Evolutionary conservation across 2,329 filamentous ascomycete species (phyloP), one percentile per base, ranked within the genome.

Genomic region (Cladosporium halotolerans): DNA sequence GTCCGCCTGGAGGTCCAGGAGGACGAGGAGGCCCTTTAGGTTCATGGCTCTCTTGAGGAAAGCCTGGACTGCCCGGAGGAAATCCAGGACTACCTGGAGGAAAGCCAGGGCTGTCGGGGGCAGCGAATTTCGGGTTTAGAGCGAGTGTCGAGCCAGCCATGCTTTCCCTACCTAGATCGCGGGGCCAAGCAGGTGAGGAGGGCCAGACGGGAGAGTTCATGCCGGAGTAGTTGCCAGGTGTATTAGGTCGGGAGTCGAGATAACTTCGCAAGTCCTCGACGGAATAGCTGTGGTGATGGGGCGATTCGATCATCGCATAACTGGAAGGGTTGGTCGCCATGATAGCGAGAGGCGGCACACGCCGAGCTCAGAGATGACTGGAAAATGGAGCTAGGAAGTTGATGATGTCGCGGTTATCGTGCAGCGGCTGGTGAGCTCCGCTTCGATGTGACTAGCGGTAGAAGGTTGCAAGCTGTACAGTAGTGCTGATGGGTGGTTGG

Each of bases 1-100:
- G 62, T 33, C 62, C 58, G 9, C 61, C 61, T n/a, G 60, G 63
- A 54, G 62, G 63, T 38, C 61, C 62, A 23, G 58, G 43, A 34
- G 61, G 61, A 39, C 45, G 55, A 34, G 47, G 44, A 44, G 39
- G 23, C 18, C 39, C 43, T 34, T 54, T 54, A 11, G 36, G 40
- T 16, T 54, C 23, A 41, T 46, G 19, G 38, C 49, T 42, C 33
- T 48, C 32, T 14, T 42, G 16, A 18, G 23, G 16, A 8, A 53
- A 33, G n/a, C 42, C 42, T 47, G 38, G 51, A 36, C 51, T 45
- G 16, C 49, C 19, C 5, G 45, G 23, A 18, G 48, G 48, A 36
- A 43, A 50, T 33, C 38, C 47, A 43, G 47, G 47, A 18, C 47
- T 50, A 14, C 23, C 31, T 9, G 47, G 47, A 34, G 47, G 47